These are phyloP conservation scores for Chondrus crispus DNA, from an alignment of 23 red algal species.

Conservation along the genomic window DNA sequence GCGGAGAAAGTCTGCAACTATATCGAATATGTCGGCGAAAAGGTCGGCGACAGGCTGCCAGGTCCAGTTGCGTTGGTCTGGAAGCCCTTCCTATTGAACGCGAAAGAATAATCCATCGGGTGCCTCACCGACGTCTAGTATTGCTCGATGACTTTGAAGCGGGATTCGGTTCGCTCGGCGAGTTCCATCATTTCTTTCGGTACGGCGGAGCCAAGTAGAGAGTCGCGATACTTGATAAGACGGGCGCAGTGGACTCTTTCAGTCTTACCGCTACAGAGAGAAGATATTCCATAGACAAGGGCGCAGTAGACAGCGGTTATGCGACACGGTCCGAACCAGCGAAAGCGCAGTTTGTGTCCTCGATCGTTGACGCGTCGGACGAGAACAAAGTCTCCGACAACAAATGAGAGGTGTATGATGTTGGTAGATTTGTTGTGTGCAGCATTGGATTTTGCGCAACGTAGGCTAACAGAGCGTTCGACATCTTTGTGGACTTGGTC, in stretches of 20 bases:
- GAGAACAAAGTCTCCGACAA: constrained; percentile 1
- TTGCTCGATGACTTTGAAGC: neutral
- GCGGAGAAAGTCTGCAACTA: too few species aligned
- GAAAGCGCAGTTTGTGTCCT: constrained; percentile 20
- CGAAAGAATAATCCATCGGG: constrained; percentile 8
- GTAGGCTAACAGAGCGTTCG: neutral
- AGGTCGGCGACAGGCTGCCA: constrained; percentile 7
- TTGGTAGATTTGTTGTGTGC: constrained; percentile 3
- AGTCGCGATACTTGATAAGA: constrained; percentile 19
- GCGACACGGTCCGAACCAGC: constrained; percentile 14
- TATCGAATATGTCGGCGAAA: too few species aligned
- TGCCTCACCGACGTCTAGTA: neutral
- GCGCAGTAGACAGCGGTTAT: constrained; percentile 4
- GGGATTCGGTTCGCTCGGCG: neutral
- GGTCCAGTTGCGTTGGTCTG: constrained; percentile 18
- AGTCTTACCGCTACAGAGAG: neutral
- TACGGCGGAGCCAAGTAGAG: neutral
- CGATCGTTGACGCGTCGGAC: constrained; percentile 8
- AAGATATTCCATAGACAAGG: neutral
- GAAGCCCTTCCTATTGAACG: constrained; percentile 12
- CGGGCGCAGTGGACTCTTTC: constrained; percentile 28
- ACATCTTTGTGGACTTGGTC: constrained; percentile 26
- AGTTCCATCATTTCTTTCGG: neutral
- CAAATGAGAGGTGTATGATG: neutral
- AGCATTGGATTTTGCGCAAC: neutral